A percentile compares a stretch with the other conserved stretches of the same genome.
Evolutionary conservation across 768 basidiomycete genomes (phyloP).

Genomic region (Xerocomellus chrysenteron): DNA sequence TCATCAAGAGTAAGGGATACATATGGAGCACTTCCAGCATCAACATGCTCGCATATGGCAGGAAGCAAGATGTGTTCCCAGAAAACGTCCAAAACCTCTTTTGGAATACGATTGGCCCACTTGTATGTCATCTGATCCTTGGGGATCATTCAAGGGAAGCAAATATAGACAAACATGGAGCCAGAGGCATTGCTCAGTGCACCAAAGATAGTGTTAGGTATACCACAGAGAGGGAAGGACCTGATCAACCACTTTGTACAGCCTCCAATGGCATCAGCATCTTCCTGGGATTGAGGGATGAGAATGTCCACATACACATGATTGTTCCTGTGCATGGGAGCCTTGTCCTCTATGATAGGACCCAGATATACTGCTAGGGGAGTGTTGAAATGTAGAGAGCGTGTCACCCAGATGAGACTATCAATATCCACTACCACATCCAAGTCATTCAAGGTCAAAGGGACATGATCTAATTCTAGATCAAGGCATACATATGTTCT

Average conservation of each 20-base stretch:
- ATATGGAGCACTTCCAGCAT: neutral
- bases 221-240: too few relatives aligned
- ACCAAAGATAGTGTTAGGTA: too few relatives aligned
- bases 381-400: neutral
- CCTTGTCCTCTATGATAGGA: neutral
- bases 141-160: too few relatives aligned
- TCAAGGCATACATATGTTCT: conserved; percentile 11
- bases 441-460: neutral
- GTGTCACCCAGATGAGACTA: conserved; percentile 21
- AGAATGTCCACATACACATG: conserved; percentile 18
- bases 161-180: too few relatives aligned
- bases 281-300: conserved; percentile 9
- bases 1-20: conserved; percentile 2
- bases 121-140: neutral
- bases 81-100: conserved; percentile 8
- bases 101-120: neutral
- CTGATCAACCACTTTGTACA: conserved; percentile 12
- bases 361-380: neutral
- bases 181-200: too few relatives aligned
- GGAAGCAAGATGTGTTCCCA: conserved; percentile 10
- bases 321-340: conserved; percentile 16
- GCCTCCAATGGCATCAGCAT: neutral
- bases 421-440: conserved; percentile 8
- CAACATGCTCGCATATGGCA: neutral
- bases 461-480: neutral